Evolutionary conservation across 2,329 filamentous ascomycete species (phyloP).

Genomic region (Hymenotorrendiella dingleyae): DNA sequence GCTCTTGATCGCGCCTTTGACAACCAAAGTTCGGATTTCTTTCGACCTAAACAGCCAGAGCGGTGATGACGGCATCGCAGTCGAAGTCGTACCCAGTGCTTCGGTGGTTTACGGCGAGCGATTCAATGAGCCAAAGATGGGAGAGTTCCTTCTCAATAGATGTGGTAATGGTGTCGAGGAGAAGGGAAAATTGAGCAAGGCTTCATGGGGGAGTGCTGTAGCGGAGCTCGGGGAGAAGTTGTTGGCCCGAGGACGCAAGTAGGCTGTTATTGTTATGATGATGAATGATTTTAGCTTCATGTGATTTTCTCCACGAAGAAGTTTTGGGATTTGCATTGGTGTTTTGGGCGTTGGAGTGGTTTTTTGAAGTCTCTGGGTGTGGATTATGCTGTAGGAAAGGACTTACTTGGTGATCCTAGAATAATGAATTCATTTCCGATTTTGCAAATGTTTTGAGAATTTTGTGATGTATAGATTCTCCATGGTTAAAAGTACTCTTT

Average conservation of each 20-base stretch:
- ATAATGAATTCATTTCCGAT: no score
- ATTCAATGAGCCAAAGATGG: conserved; percentile 70
- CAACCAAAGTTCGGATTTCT: conserved; percentile 62
- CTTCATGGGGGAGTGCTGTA: conserved; percentile 48
- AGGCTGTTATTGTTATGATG: conserved; percentile 2
- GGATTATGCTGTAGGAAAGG: no score
- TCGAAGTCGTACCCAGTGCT: conserved; percentile 49
- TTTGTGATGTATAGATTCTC: no score
- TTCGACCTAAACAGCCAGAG: conserved; percentile 48
- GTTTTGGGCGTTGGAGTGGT: no score
- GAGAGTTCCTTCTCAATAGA: conserved; percentile 59
- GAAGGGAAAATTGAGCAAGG: conserved; percentile 33
- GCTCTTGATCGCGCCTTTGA: conserved; percentile 56
- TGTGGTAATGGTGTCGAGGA: conserved; percentile 34
- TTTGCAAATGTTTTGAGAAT: no score
- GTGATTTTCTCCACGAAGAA: no score
- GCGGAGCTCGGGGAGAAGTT: conserved; percentile 50
- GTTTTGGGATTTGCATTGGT: no score
- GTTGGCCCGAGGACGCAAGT: conserved; percentile 50
- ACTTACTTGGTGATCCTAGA: no score
- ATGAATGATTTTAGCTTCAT: not conserved
- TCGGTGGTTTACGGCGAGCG: conserved; percentile 70
- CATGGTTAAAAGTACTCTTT: no score
- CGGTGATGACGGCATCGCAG: conserved; percentile 44
- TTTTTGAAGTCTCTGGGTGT: no score